Base-by-base conservation (phyloP, 2,329 filamentous ascomycete species). In the Lasiodiplodia gonubiensis region DNA sequence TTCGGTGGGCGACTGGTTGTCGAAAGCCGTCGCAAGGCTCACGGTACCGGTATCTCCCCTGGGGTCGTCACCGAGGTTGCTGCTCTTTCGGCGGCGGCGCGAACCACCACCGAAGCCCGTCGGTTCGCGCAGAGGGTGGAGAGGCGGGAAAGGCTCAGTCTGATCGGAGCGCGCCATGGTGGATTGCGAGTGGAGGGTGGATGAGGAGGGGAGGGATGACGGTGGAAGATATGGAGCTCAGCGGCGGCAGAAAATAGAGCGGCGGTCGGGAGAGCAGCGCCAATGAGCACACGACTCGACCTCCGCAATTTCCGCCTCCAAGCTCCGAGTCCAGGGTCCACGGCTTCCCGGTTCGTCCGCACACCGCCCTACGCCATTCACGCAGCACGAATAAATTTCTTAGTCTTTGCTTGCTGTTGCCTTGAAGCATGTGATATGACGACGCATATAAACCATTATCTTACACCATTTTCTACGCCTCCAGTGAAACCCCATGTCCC, bases 1-100 rank as follows among this genome's bases (percentile, higher is more conserved):
- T 23, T 46, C 48, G 39, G 55, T 21, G 16, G 65, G 65, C 14
- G 65, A 42, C 12, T 67, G 54, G 46, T 25, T 37, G 55, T 67
- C 65, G 25, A 61, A 67, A 21, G 65, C 65, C 10, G 66, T 67
- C 8, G 66, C 66, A 18, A 67, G 53, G 46, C 55, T 49, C 11
- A 64, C 53, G 42, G 66, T 67, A 27, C 51, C 51, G 2, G 66
- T 67, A 11, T 67, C 66, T 54, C 66, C 66, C 51, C 66, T 54
- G 53, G 66, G 66, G 30, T 67, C 66, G 7, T 63, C 66, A n/a
- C 66, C 66, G 16, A 67, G 66, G 57, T 64, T 67, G 59, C 66
- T 67, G 51, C 46, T 46, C 51, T 67, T 67, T 49, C 66, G 37
- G 14, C 59, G 57, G 33, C 66, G 66, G 35, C 66, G 66, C 37